Base-by-base conservation (phyloP, 148 eudicot genomes). In the Silene conica region DNA sequence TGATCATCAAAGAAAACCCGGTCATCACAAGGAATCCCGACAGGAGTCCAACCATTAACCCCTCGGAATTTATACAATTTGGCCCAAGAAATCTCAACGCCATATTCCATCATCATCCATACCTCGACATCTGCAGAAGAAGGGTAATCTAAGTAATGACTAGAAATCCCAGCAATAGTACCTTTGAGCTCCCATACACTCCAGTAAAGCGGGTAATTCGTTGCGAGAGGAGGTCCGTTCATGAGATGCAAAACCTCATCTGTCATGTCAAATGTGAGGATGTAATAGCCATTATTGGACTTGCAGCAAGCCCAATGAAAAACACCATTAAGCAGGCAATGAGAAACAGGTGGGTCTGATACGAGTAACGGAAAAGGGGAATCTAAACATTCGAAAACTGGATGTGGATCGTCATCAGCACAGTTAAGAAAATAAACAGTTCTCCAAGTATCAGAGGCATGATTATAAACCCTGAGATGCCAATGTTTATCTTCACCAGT, bases 101-200 rank as follows among this genome's bases (percentile, higher is more conserved):
- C 68, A 16, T 64, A 64, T 34, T 64, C 46, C 68, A 28, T 64
- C 68, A 64, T 64, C 68, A 64, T 64, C 68, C 68, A 64, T 34
- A 64, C 19, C 20, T 64, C 68, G 28, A 34, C 21, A 15, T 64
- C 68, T 28, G 15, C 34, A 5, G 54, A 28, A 31, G 34, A 31
- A 31, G 34, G 34, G 4, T 31, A 31, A 5, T 31, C 34, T 5
- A 31, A 31, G 34, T 31, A 31, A 31, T 31, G 28, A 16, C 34
- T 14, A 15, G 46, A 64, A 28, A 64, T 43, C 5, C 46, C 68
- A 6, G 46, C 68, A 2, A 64, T 14, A 26, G 28, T 64, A 2
- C 34, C 68, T 31, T 64, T 64, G 46, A 64, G 46, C 43, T 5
- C 43, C 43, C 43, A 38, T 9, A 38, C 43, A 38, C 43, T 38